Percentiles rank a stretch among this genome's conserved stretches.
phyloP scores from a whole-genome alignment of 1,284 basidiomycete species.

The Sporisorium graminicola region DNA sequence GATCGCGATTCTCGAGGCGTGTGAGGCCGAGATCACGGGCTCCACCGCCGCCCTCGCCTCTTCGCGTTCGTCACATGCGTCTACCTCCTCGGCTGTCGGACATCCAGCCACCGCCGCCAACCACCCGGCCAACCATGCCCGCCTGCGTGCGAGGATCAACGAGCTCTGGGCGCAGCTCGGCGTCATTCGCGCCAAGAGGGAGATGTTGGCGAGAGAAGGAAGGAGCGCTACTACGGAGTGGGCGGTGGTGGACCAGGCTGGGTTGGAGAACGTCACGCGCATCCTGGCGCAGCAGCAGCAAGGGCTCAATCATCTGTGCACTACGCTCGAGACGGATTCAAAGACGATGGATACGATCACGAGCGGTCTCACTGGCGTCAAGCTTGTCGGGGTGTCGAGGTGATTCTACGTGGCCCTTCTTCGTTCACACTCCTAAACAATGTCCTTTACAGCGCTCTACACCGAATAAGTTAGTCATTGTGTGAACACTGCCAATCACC shows the following conservation, averaged over 20 bases:
- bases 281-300: slow-evolving; percentile 65
- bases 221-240: slow-evolving; percentile 58
- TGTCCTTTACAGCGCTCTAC: neutral
- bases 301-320: slow-evolving; percentile 63
- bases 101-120: neutral
- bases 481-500: no score
- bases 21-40: slow-evolving; percentile 64
- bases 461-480: no score
- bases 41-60: slow-evolving; percentile 8
- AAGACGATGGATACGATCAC: slow-evolving; percentile 64
- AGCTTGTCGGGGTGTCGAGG: slow-evolving; percentile 55
- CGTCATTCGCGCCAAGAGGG: slow-evolving; percentile 59
- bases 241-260: slow-evolving; percentile 66
- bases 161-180: slow-evolving; percentile 68
- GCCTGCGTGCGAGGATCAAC: slow-evolving; percentile 62
- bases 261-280: slow-evolving; percentile 58
- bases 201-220: slow-evolving; percentile 49
- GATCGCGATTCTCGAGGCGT: slow-evolving; percentile 56
- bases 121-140: slow-evolving; percentile 26
- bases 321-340: slow-evolving; percentile 57
- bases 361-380: slow-evolving; percentile 56
- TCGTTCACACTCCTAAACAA: neutral
- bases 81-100: neutral
- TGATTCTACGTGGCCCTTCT: neutral
- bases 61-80: neutral